Evolutionary conservation across 306 rosid species (phyloP).

Genomic region (Phaseolus lunatus): DNA sequence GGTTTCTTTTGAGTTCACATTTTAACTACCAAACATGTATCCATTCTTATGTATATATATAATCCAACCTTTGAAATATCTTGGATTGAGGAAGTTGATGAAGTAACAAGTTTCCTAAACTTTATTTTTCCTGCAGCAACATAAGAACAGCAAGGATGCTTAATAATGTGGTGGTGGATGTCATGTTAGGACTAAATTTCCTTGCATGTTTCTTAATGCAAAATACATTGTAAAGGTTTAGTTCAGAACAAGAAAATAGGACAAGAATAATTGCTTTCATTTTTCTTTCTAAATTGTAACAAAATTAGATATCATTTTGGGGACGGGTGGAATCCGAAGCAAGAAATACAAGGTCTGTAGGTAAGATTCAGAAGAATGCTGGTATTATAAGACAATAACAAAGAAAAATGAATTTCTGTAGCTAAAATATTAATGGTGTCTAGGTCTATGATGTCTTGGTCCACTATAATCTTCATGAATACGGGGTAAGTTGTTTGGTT

Average conservation of each 20-base stretch:
- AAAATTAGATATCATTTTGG: neutral
- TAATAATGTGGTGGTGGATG: neutral
- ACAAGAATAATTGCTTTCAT: neutral
- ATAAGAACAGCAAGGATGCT: constrained; percentile 40
- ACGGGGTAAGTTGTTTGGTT: constrained; percentile 56
- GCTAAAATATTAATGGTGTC: constrained; percentile 52
- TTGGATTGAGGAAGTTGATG: constrained; percentile 45
- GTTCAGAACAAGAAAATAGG: neutral
- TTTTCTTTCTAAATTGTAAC: neutral
- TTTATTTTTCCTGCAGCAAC: constrained; percentile 65
- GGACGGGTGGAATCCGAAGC: neutral
- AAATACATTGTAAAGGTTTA: neutral
- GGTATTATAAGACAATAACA: neutral
- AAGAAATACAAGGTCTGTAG: constrained; percentile 15
- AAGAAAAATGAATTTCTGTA: neutral
- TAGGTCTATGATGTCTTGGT: constrained; percentile 66
- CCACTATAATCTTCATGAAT: constrained; percentile 71
- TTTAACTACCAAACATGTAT: neutral
- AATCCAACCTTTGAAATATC: constrained; percentile 60
- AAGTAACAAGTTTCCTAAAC: constrained; percentile 56
- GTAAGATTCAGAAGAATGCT: constrained; percentile 31
- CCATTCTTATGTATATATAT: neutral
- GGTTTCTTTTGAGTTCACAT: constrained; percentile 13
- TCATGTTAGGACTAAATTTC: constrained; percentile 3
- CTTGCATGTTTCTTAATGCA: constrained; percentile 3